phyloP scores from a whole-genome alignment of 139 green algal species.

The Pseudopediastrum boryanum region DNA sequence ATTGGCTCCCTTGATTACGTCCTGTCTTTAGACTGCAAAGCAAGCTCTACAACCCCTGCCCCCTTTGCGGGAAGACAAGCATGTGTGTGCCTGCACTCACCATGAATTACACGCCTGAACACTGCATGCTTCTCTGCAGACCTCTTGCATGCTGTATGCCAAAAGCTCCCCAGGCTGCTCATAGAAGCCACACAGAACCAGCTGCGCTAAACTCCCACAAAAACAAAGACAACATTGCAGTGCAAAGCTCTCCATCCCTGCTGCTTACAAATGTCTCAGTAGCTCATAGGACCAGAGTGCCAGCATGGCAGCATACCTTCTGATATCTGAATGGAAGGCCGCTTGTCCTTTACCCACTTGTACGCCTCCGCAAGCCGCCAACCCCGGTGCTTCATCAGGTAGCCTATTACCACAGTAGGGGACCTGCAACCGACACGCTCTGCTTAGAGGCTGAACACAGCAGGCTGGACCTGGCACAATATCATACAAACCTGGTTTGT shows the following conservation, averaged over 20 bases:
- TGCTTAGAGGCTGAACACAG: not conserved
- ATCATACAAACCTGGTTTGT: slow-evolving; percentile 40
- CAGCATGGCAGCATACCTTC: slow-evolving; percentile 37
- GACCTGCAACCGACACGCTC: slow-evolving; percentile 40
- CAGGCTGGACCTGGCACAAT: not conserved
- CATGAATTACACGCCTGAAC: no score
- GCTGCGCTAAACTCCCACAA: no score
- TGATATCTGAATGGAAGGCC: slow-evolving; percentile 54
- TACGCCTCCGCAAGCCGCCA: slow-evolving; percentile 83
- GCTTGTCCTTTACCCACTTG: slow-evolving; percentile 81
- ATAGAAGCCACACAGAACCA: no score
- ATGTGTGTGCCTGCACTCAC: no score
- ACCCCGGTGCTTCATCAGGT: slow-evolving; percentile 80
- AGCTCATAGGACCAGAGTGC: not conserved
- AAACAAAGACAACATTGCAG: no score
- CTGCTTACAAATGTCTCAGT: not conserved
- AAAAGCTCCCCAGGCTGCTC: no score
- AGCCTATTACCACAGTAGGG: slow-evolving; percentile 72
- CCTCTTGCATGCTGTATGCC: no score
- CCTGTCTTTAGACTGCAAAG: no score
- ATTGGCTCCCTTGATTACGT: no score
- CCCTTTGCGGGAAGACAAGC: not conserved
- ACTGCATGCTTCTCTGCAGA: no score
- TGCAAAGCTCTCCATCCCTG: not conserved
- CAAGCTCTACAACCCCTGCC: not conserved